Conservation (phyloP, 176 grass and related monocot species). For the Hyparrhenia diplandra region DNA sequence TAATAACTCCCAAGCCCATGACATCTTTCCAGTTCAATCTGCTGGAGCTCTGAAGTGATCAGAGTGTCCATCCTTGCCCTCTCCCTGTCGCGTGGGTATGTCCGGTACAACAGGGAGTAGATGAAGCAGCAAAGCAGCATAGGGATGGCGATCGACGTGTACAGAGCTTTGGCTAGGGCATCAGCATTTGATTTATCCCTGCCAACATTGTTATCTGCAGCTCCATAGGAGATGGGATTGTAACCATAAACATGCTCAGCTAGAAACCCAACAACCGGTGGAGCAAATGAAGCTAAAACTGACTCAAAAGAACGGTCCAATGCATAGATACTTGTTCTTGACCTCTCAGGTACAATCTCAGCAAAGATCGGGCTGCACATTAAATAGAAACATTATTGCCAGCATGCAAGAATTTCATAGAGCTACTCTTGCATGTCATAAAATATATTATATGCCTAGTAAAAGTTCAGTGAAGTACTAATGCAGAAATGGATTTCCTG, state of each 20-base stretch:
- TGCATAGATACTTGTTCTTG: conserved; percentile 82
- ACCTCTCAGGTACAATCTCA: conserved; percentile 87
- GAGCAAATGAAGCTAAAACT: conserved; percentile 72
- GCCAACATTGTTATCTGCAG: background rate
- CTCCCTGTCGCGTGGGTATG: conserved; percentile 74
- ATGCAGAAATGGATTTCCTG: background rate
- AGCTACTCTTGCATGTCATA: background rate
- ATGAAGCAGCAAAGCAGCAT: conserved; percentile 83
- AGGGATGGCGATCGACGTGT: conserved; percentile 66
- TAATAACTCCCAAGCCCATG: background rate
- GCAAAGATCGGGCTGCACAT: conserved; percentile 84
- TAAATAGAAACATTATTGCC: conserved; percentile 8
- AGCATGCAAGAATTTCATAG: background rate
- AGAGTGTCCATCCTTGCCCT: conserved; percentile 73
- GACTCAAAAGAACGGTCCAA: conserved; percentile 86
- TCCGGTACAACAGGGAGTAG: conserved; percentile 64
- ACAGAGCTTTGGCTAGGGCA: conserved; percentile 77
- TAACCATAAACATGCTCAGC: conserved; percentile 71
- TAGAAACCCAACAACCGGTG: conserved; percentile 64
- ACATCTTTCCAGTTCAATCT: conserved; percentile 43
- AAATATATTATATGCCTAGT: background rate
- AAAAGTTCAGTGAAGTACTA: background rate
- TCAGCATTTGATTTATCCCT: conserved; percentile 54
- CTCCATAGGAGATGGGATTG: conserved; percentile 37
- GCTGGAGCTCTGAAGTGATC: conserved; percentile 58